phyloP scores from a whole-genome alignment of 768 basidiomycete genomes.

The Boletus speciosus region DNA sequence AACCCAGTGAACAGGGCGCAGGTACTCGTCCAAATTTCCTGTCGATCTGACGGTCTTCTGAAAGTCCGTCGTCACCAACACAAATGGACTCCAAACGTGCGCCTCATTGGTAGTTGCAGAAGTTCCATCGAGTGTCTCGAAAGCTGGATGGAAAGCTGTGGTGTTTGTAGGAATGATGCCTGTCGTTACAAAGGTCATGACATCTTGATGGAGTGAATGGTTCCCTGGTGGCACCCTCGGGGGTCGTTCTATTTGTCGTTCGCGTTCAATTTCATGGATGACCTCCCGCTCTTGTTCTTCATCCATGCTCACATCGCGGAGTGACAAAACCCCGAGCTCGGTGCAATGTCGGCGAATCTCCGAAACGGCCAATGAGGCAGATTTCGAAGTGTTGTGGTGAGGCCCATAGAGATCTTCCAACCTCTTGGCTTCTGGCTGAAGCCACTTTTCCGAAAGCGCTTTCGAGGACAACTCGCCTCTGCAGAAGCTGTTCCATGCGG shows the following conservation, averaged over 20 bases:
- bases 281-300: conserved; percentile 54
- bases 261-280: conserved; percentile 41
- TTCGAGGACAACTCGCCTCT: background rate
- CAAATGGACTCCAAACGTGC: conserved; percentile 14
- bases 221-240: conserved; percentile 17
- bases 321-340: conserved; percentile 14
- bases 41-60: conserved; percentile 5
- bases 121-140: conserved; percentile 8
- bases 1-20: conserved; percentile 31
- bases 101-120: conserved; percentile 15
- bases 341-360: conserved; percentile 13
- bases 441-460: conserved; percentile 29
- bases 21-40: conserved; percentile 7
- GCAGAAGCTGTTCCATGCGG: conserved; percentile 15
- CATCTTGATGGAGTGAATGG: conserved; percentile 22
- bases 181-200: conserved; percentile 24
- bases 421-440: conserved; percentile 37
- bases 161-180: conserved; percentile 26
- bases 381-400: background rate
- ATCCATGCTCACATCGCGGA: conserved; percentile 28
- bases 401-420: conserved; percentile 36
- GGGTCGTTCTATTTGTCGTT: conserved; percentile 39
- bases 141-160: conserved; percentile 19
- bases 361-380: background rate
- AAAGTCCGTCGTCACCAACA: conserved; percentile 21